Percentiles rank a stretch among this genome's conserved stretches.
phyloP scores from a whole-genome alignment of 2,329 filamentous ascomycete genomes.

The Pseudogymnoascus sp. region DNA sequence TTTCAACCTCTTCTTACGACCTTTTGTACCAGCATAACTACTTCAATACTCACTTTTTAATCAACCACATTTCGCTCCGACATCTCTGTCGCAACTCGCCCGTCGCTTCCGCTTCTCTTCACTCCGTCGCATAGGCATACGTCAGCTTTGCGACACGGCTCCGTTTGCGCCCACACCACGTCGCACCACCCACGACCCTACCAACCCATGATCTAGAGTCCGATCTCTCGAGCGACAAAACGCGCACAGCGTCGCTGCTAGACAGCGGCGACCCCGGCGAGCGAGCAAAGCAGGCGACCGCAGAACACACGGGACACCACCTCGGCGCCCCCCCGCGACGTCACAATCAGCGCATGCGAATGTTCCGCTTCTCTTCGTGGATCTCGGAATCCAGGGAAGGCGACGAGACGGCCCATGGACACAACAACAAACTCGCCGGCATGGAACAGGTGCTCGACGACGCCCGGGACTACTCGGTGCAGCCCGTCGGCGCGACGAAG shows the following conservation, averaged over 20 bases:
- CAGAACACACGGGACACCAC: neutral
- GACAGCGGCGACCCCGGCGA: neutral
- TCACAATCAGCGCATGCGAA: conserved; percentile 34
- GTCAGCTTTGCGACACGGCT: neutral
- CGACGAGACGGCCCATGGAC: conserved; percentile 39
- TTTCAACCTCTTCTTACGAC: neutral
- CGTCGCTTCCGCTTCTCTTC: neutral
- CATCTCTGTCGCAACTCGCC: neutral
- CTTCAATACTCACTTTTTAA: conserved; percentile 11
- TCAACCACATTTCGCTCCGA: conserved; percentile 12
- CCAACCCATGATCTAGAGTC: conserved; percentile 9
- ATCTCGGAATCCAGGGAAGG: conserved; percentile 48
- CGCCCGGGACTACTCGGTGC: conserved; percentile 13
- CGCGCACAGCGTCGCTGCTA: neutral
- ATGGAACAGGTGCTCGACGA: conserved; percentile 23
- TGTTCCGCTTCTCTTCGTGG: conserved; percentile 51
- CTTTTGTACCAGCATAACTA: neutral
- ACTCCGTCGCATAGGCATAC: neutral
- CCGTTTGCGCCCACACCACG: neutral
- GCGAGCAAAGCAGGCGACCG: neutral
- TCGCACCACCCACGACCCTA: neutral
- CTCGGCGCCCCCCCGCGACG: neutral
- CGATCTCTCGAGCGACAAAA: neutral
- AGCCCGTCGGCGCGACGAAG: conserved; percentile 14
- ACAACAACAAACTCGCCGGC: conserved; percentile 35